phyloP scores from a whole-genome alignment of 75 land plant species.

The Picea glauca region DNA sequence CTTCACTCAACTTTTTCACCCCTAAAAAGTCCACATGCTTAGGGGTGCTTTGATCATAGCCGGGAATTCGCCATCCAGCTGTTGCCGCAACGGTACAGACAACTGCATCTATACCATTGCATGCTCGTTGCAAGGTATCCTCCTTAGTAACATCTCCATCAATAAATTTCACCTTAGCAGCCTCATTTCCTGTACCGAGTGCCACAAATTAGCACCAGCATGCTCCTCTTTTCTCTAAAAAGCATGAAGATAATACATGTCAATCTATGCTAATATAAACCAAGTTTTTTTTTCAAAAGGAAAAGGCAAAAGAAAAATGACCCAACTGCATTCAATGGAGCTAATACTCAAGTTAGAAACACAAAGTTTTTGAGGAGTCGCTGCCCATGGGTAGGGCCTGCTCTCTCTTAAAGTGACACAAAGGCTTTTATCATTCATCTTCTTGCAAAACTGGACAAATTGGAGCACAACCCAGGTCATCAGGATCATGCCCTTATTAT shows the following conservation, averaged over 20 bases:
- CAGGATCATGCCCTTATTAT: too few species aligned
- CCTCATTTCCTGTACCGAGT: slow-evolving; percentile 24
- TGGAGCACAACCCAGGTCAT: too few species aligned
- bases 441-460: too few species aligned
- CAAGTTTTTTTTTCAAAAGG: background rate
- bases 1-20: slow-evolving; percentile 35
- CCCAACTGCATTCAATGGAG: too few species aligned
- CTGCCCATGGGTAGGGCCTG: background rate
- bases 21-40: slow-evolving; percentile 32
- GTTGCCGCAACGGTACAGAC: slow-evolving; percentile 34
- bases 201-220: background rate
- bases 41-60: slow-evolving; percentile 26
- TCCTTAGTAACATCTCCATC: slow-evolving; percentile 39
- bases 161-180: slow-evolving; percentile 28
- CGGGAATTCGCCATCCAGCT: slow-evolving; percentile 40
- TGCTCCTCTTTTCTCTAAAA: background rate
- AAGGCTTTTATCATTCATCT: too few species aligned
- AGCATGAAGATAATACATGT: background rate
- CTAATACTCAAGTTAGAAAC: too few species aligned
- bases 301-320: background rate
- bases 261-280: background rate
- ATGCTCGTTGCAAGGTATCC: slow-evolving; percentile 35
- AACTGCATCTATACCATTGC: slow-evolving; percentile 38
- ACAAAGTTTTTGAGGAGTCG: too few species aligned
- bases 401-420: too few species aligned